Base-by-base conservation (phyloP, 371 early-diverging fungal species). In the Mortierella sp. region DNA sequence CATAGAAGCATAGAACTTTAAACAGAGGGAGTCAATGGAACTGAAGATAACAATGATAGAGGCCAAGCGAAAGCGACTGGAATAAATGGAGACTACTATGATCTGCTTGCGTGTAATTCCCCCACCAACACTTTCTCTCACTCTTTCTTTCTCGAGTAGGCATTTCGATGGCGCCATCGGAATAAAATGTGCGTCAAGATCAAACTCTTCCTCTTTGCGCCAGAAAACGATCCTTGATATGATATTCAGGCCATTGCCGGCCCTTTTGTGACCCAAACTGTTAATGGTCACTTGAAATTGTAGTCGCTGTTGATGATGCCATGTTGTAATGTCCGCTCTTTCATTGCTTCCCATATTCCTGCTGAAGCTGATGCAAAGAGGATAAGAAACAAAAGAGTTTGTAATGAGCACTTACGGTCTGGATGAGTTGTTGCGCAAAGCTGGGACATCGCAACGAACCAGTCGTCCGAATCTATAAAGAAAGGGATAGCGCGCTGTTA, bases 381-480 rank as follows among this genome's bases (percentile, higher is more conserved):
- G n/a, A n/a, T n/a, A n/a, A 8, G 52, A 52, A 52, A 52, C 6
- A 52, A 24, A 18, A 24, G 52, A 52, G 6, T 12, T 22, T 8
- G 26, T 26, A 22, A 26, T 49, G 45, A 8, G 58, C 24, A 72
- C 73, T 72, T 72, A 72, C 73, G 73, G 73, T 52, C 52, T 72
- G 51, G 73, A 58, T 18, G 73, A 72, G 51, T 83, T 85, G 61
- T 80, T 86, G 67, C 91, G 88, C 35, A 94, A 93, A 60, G 93
- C 93, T 37, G 95, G 95, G 72, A 94, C 94, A 79, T 95, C 94
- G 80, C 94, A 93, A 47, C 95, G 92, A 61, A 94, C 89, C 26
- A 95, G 86, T 37, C 92, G 90, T 35, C 95, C 95, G 86, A 89
- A 95, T 84, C 93, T 93, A 47, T 18, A 11, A 47, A 39, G 10